Conservation (phyloP, 495 filamentous ascomycete species). For the Trichoderma orchidacearum region DNA sequence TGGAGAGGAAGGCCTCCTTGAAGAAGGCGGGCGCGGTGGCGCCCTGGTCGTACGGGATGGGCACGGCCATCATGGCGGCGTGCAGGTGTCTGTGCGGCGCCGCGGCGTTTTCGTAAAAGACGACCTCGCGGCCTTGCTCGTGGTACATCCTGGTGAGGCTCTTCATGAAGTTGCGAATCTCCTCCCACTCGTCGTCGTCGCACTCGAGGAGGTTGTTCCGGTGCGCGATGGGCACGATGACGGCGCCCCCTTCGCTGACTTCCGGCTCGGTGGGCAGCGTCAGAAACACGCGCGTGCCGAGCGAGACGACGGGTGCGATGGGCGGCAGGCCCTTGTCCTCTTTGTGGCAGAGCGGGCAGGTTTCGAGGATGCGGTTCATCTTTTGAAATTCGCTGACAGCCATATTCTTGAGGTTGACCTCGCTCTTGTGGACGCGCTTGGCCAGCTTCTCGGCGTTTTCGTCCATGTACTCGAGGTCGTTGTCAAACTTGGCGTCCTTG, state of each 20-base stretch:
- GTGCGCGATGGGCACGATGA: conserved; percentile 84
- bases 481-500: conserved; percentile 83
- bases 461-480: conserved; percentile 93
- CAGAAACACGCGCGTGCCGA: conserved; percentile 77
- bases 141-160: conserved; percentile 85
- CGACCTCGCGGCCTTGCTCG: conserved; percentile 74
- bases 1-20: conserved; percentile 76
- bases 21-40: conserved; percentile 92
- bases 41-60: conserved; percentile 74
- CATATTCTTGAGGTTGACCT: conserved; percentile 76
- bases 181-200: conserved; percentile 98
- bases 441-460: conserved; percentile 88
- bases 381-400: conserved; percentile 83
- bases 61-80: conserved; percentile 74
- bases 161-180: conserved; percentile 99
- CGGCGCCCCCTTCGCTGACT: conserved; percentile 65
- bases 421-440: conserved; percentile 76
- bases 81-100: conserved; percentile 65
- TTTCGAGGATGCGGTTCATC: conserved; percentile 78
- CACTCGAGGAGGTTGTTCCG: conserved; percentile 85
- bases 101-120: conserved; percentile 97
- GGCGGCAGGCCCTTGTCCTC: conserved; percentile 76
- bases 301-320: conserved; percentile 76
- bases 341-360: conserved; percentile 83
- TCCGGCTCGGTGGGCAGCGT: conserved; percentile 87